Conservation (phyloP, 2,329 filamentous ascomycete species). For the Alternaria tenuissima region DNA sequence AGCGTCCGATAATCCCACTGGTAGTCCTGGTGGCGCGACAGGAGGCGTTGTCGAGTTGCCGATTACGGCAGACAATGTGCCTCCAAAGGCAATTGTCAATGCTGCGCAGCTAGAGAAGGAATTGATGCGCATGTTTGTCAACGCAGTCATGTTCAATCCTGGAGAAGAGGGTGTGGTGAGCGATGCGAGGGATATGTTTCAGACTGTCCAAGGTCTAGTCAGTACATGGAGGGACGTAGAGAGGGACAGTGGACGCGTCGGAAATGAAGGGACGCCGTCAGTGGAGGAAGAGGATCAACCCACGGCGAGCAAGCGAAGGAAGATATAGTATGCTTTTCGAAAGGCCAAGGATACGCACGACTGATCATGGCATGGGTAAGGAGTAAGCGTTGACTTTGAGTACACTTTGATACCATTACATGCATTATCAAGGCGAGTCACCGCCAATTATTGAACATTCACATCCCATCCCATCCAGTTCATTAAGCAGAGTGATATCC, state of each 20-base stretch:
- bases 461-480: neutral
- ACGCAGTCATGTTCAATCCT: constrained; percentile 98
- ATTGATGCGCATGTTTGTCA: constrained; percentile 95
- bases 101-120: constrained; percentile 92
- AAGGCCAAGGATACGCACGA: neutral
- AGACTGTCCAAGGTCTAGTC: constrained; percentile 82
- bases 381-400: neutral
- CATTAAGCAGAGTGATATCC: neutral
- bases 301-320: constrained; percentile 39
- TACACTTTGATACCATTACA: neutral
- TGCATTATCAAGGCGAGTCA: neutral
- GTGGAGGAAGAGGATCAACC: constrained; percentile 36
- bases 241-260: constrained; percentile 35
- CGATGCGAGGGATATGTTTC: constrained; percentile 88
- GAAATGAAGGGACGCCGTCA: constrained; percentile 43
- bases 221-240: constrained; percentile 79
- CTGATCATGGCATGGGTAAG: neutral
- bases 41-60: constrained; percentile 60
- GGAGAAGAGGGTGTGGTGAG: constrained; percentile 90
- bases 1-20: constrained; percentile 63
- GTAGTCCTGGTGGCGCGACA: constrained; percentile 66
- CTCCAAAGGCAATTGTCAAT: constrained; percentile 91
- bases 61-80: constrained; percentile 77
- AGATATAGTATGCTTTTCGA: constrained; percentile 31
- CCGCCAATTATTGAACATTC: neutral